Evolutionary conservation across 805 yeast genomes (phyloP), one percentile per base, ranked within the genome.

Genomic region (Metschnikowia peoriensis): DNA sequence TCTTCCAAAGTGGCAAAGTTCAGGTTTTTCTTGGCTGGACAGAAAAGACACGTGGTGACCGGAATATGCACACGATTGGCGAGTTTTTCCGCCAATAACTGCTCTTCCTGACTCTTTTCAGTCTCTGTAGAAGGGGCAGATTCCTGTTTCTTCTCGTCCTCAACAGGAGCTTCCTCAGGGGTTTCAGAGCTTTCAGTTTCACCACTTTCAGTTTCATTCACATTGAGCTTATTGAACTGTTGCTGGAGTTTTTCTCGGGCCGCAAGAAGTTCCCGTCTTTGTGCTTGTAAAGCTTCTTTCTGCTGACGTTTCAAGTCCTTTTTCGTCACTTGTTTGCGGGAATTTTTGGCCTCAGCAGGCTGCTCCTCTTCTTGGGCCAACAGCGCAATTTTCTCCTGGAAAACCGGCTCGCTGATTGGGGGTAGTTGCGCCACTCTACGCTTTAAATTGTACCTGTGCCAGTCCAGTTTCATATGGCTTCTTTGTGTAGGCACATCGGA

Each of bases 261-360:
- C 15, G 57, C 56, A 7, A 81, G 67, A 28, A 81, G 69, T 54
- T 75, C 72, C 48, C 71, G 70, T 63, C 77, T 80, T 65, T 78
- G 78, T 54, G 75, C 81, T 16, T 72, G 63, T 32, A 81, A 63
- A 4, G 72, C 81, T 57, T 79, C 84, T 58, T 75, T 79, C 43
- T 79, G 80, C 57, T 68, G 73, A 57, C 77, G 72, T 61, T 84
- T 73, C 50, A 69, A 70, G 51, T 80, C 84, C 53, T 78, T 80
- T 68, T 80, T 80, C 10, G 79, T 70, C n/a, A 69, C 38, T 47
- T 67, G 72, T 48, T 66, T 66, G 16, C 61, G 64, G 29, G 45
- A 43, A 28, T 28, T 29, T 28, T 39, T 52, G n/a, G 44, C 32
- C 16, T 46, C 48, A n/a, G 28, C 41, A 14, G 47, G 56, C 53